phyloP scores from a whole-genome alignment of 306 rosid species.

The Styphnolobium japonicum region DNA sequence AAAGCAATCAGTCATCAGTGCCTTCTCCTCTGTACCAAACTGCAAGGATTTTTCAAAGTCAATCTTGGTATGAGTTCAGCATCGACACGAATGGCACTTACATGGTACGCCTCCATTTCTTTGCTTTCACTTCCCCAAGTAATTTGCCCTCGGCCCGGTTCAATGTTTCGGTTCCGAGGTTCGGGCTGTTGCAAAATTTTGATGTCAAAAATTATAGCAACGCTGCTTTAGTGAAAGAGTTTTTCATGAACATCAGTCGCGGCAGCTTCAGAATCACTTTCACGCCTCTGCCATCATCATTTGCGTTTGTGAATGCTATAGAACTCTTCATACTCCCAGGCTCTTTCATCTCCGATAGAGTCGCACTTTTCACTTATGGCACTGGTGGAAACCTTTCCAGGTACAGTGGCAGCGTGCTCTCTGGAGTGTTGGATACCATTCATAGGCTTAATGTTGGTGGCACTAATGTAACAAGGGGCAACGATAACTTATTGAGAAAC shows the following conservation, averaged over 20 bases:
- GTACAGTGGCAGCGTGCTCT: background rate
- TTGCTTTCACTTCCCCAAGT: slow-evolving; percentile 22
- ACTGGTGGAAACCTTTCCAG: rapidly evolving
- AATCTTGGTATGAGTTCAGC: slow-evolving; percentile 4
- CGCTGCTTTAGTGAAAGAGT: slow-evolving; percentile 27
- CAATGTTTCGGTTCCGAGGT: slow-evolving; percentile 32
- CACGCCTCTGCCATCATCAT: slow-evolving; percentile 3
- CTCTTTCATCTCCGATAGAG: rapidly evolving
- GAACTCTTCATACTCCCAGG: slow-evolving; percentile 41
- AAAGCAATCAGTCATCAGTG: background rate
- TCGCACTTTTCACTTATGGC: background rate
- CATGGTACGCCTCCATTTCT: slow-evolving; percentile 56
- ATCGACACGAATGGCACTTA: slow-evolving; percentile 3
- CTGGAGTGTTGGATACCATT: slow-evolving; percentile 24
- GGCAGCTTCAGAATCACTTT: slow-evolving; percentile 20
- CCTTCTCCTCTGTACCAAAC: slow-evolving; percentile 30
- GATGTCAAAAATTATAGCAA: background rate
- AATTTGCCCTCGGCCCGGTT: slow-evolving; percentile 37
- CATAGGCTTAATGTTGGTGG: slow-evolving; percentile 43
- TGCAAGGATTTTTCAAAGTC: slow-evolving; percentile 12
- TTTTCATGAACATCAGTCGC: background rate
- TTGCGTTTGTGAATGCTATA: slow-evolving; percentile 54
- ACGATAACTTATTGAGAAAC: slow-evolving; percentile 18
- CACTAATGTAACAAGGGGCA: rapidly evolving
- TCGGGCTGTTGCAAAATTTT: slow-evolving; percentile 22